Evolutionary conservation across 352 stramenopile species (phyloP).

Genomic region (Blastocystis sp.): DNA sequence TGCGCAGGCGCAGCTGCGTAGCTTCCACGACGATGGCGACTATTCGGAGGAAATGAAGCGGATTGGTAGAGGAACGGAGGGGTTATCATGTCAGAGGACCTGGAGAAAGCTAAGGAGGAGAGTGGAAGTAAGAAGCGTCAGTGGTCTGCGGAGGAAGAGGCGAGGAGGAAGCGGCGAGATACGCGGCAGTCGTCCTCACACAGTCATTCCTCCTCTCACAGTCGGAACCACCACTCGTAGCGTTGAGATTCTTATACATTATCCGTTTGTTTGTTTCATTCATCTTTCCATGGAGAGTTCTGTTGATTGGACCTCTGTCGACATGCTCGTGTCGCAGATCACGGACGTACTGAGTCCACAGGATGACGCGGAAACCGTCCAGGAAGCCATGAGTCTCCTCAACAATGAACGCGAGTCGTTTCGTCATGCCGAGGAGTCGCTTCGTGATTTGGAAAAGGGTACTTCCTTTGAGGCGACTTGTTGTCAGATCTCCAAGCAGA

Average conservation of each 20-base stretch:
- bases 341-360: not conserved
- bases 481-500: not conserved
- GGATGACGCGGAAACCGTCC: not conserved
- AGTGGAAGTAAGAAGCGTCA: not conserved
- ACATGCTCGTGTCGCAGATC: not conserved
- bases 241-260: no score
- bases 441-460: not conserved
- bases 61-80: not conserved
- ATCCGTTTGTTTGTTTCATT: no score
- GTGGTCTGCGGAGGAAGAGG: not conserved
- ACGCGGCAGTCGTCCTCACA: not conserved
- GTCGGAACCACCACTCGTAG: no score
- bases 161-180: not conserved
- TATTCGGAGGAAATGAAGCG: not conserved
- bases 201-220: not conserved
- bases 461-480: not conserved
- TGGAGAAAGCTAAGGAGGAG: not conserved
- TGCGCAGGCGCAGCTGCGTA: not conserved
- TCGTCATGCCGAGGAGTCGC: not conserved
- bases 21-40: constrained; percentile 6
- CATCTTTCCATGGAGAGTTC: constrained; percentile 19
- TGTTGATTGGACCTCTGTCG: not conserved
- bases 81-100: not conserved
- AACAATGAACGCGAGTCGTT: not conserved
- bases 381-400: not conserved